Conservation (phyloP, 345 rosid species). For the Syzygium grande region DNA sequence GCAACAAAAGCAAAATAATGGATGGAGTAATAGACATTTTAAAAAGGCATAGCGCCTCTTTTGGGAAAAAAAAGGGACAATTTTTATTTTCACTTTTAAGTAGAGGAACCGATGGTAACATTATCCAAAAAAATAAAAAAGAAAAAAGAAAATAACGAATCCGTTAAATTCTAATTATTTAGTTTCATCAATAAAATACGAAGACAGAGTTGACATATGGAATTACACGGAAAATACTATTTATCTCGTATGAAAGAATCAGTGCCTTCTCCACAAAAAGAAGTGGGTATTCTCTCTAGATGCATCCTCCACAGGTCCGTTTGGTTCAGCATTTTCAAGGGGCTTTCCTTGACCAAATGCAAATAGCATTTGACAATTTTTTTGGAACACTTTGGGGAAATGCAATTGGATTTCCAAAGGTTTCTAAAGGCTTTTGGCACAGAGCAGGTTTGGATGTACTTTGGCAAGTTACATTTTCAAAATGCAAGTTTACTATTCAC, state of each 20-base stretch:
- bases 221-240: neutral
- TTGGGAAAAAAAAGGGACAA: neutral
- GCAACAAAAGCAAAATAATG: neutral
- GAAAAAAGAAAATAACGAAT: neutral
- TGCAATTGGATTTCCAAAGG: too few relatives aligned
- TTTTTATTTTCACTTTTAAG: neutral
- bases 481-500: too few relatives aligned
- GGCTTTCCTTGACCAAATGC: too few relatives aligned
- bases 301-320: neutral
- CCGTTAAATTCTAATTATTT: neutral
- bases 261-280: neutral
- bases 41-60: neutral
- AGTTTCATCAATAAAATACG: neutral
- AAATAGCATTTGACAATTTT: too few relatives aligned
- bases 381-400: too few relatives aligned
- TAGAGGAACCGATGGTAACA: neutral
- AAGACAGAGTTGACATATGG: neutral
- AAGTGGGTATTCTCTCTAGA: neutral
- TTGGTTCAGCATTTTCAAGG: too few relatives aligned
- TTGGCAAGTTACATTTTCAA: too few relatives aligned
- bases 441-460: rapidly evolving
- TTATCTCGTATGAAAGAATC: neutral
- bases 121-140: neutral
- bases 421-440: too few relatives aligned
- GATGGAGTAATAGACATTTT: neutral